These are phyloP conservation scores for Coelastrella sp. DNA, from an alignment of 139 green algal genomes.

Conservation along the genomic window DNA sequence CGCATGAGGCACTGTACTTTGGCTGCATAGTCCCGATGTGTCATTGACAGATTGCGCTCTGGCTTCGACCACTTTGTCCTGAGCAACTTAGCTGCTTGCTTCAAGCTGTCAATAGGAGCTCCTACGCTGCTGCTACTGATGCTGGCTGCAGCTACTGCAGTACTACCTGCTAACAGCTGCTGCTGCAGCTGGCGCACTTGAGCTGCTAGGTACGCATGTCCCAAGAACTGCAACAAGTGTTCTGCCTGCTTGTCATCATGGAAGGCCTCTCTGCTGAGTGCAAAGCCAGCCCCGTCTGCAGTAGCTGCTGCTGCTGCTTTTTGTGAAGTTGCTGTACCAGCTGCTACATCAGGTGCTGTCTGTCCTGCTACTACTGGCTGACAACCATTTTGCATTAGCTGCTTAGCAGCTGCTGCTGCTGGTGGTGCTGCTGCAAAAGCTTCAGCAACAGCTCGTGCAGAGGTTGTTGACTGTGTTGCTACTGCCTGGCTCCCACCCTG, in stretches of 20 bases:
- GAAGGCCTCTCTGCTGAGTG: not conserved
- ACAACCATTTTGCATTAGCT: too few species aligned
- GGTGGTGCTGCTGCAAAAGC: too few species aligned
- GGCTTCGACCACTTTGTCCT: not conserved
- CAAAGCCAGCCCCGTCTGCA: not conserved
- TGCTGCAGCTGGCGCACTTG: not conserved
- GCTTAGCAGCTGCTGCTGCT: too few species aligned
- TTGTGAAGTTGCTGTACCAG: too few species aligned
- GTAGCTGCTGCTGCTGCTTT: not conserved
- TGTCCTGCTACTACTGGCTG: too few species aligned
- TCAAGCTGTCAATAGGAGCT: not conserved
- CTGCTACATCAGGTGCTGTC: too few species aligned
- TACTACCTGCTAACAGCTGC: not conserved
- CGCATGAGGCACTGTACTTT: not conserved
- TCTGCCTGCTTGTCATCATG: not conserved
- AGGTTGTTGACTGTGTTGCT: too few species aligned
- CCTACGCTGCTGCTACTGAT: not conserved
- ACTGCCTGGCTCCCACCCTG: too few species aligned
- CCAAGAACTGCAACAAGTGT: constrained; percentile 36
- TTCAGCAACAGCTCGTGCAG: too few species aligned
- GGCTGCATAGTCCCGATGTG: not conserved
- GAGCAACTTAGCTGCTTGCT: not conserved
- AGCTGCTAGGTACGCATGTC: constrained; percentile 8
- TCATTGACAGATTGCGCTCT: not conserved
- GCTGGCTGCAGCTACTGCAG: not conserved